Evolutionary conservation across 139 green algal genomes (phyloP).

Genomic region (Nannochloris sp.): DNA sequence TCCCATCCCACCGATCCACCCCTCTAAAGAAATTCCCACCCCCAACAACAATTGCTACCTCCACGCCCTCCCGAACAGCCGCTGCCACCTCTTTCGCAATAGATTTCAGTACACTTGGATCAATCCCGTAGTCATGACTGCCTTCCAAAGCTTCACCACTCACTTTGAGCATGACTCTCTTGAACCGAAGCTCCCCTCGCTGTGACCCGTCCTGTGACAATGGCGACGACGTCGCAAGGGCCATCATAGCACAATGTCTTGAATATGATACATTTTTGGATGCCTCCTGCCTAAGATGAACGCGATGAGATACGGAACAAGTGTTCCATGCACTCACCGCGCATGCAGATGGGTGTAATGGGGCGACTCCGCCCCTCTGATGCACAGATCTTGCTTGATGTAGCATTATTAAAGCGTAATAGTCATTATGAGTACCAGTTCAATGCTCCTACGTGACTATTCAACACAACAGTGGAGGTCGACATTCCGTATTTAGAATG

Average conservation of each 20-base stretch:
- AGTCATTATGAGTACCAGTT: no score
- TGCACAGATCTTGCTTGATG: no score
- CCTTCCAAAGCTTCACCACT: slow-evolving; percentile 90
- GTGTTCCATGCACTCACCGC: no score
- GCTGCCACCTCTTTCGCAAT: slow-evolving; percentile 78
- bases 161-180: slow-evolving; percentile 80
- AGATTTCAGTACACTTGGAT: slow-evolving; percentile 66
- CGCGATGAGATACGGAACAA: no score
- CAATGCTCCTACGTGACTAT: no score
- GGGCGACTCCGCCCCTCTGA: no score
- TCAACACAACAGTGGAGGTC: no score
- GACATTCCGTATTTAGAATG: no score
- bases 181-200: slow-evolving; percentile 9
- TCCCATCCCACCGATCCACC: slow-evolving; percentile 54
- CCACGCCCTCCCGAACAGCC: slow-evolving; percentile 40
- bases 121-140: slow-evolving; percentile 68
- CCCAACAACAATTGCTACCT: slow-evolving; percentile 91
- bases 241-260: background rate
- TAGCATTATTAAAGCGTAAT: no score
- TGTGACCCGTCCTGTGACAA: background rate
- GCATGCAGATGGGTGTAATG: no score
- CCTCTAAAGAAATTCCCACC: slow-evolving; percentile 96
- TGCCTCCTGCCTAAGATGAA: no score
- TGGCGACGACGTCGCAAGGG: background rate
- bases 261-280: background rate